Base-by-base conservation (phyloP, 2,329 filamentous ascomycete genomes). In the Verticillium albo-atrum region DNA sequence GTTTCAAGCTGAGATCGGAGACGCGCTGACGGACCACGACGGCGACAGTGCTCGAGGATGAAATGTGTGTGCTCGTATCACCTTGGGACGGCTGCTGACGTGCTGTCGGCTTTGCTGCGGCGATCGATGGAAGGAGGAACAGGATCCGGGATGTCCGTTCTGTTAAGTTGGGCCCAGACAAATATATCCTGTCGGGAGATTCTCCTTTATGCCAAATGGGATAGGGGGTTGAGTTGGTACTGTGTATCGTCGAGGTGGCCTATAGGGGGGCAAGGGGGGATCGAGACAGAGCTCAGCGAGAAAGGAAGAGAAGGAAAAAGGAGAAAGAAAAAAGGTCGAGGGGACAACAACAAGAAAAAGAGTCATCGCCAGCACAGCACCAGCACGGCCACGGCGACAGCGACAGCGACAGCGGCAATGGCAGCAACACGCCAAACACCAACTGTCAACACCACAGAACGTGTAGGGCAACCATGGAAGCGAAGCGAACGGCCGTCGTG, bases 301-400 rank as follows among this genome's bases (percentile, higher is more conserved):
- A 20, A 35, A 37, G 54, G 25, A 54, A 23, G 28, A 17, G n/a
- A 32, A 30, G 56, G 35, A 35, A 47, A 56, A 55, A 52, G 28
- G 58, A 50, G 54, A 56, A 35, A 42, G 30, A 55, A 58, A 50
- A 42, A 56, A 51, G 35, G 42, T 47, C n/a, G 27, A 50, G 42
- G 32, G 54, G 25, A 54, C n/a, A 47, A 47, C 50, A 61, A 60
- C 37, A 37, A 54, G 23, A 59, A 58, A 58, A 62, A 57, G 52
- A 54, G 52, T 54, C 52, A 54, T 54, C 52, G 34, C 30, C 37
- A 47, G 54, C 34, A 42, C 25, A 56, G 34, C 23, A 35, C 9
- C 30, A 56, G 34, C 34, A 17, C 30, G 47, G 34, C 34, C 15
- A 34, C 26, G 14, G 23, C 15, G 26, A 20, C 27, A 35, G 14